Evolutionary conservation across 2,329 filamentous ascomycete genomes (phyloP).

Genomic region (Phyllachora maydis): DNA sequence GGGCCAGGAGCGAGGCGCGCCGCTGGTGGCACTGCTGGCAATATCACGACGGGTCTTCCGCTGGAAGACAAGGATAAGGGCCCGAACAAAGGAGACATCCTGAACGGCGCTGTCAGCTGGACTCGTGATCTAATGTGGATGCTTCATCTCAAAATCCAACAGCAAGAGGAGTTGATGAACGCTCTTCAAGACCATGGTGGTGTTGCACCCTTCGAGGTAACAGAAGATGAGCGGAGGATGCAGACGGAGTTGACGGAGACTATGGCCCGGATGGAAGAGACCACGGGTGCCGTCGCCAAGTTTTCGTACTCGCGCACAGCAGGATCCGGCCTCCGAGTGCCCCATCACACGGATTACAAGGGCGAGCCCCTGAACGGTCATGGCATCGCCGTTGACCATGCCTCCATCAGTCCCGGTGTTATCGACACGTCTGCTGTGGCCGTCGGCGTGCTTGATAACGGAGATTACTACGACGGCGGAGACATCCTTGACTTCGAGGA

Average conservation of each 20-base stretch:
- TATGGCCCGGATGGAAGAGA: conserved; percentile 57
- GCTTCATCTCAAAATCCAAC: conserved; percentile 69
- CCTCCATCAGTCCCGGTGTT: conserved; percentile 30
- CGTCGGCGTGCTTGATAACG: too few species aligned
- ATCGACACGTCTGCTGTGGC: conserved; percentile 14
- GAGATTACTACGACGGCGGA: too few species aligned
- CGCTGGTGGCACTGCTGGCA: conserved; percentile 45
- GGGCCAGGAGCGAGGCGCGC: conserved; percentile 69
- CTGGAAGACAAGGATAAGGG: conserved; percentile 97
- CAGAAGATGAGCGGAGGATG: conserved; percentile 91
- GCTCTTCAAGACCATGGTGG: conserved; percentile 52
- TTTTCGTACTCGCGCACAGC: conserved; percentile 71
- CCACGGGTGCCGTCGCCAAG: conserved; percentile 17
- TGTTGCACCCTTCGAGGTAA: conserved; percentile 59
- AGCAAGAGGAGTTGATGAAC: conserved; percentile 72
- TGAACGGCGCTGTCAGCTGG: conserved; percentile 94
- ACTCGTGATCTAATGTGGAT: conserved; percentile 97
- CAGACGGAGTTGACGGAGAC: conserved; percentile 79
- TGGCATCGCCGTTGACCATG: conserved; percentile 15
- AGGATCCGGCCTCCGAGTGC: conserved; percentile 74
- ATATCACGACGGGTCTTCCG: conserved; percentile 80
- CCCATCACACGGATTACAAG: conserved; percentile 78
- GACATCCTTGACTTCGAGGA: conserved; percentile 37
- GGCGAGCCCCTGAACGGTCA: conserved; percentile 49
- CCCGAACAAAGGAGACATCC: conserved; percentile 94